phyloP scores from a whole-genome alignment of 1,139 yeast genomes.

The Pichia sp. region DNA sequence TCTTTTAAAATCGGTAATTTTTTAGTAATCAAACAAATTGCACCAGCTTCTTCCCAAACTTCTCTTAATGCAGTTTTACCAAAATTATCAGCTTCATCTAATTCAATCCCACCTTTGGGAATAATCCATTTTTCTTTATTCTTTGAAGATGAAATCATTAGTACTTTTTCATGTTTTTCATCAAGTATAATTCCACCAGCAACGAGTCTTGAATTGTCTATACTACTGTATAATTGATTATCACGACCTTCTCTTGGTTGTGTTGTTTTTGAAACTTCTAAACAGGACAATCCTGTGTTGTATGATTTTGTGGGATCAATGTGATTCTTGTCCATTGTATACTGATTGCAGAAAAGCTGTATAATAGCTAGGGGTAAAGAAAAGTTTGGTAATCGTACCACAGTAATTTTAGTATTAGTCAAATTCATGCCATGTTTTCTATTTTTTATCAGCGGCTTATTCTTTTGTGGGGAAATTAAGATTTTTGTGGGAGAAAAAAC shows the following conservation, averaged over 20 bases:
- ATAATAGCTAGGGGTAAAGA: no score
- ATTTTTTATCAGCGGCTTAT: neutral
- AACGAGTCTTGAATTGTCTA: conserved; percentile 57
- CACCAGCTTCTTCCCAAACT: conserved; percentile 98
- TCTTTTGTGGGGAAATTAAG: neutral
- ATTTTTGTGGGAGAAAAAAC: neutral
- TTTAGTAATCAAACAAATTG: conserved; percentile 51
- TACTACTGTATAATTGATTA: conserved; percentile 8
- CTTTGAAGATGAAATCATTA: conserved; percentile 71
- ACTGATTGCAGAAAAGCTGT: neutral
- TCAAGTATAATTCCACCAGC: conserved; percentile 86
- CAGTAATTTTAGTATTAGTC: no score
- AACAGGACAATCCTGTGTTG: neutral
- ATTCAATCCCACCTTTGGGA: conserved; percentile 95
- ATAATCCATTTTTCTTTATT: conserved; percentile 70
- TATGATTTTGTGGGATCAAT: neutral
- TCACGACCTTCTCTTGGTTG: conserved; percentile 13
- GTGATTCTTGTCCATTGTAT: neutral
- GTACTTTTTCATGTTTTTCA: conserved; percentile 48
- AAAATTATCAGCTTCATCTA: conserved; percentile 58
- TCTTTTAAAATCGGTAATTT: conserved; percentile 65
- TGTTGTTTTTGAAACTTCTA: neutral
- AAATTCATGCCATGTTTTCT: neutral
- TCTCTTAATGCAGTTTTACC: conserved; percentile 66
- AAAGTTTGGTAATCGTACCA: neutral